Evolutionary conservation across 371 early-diverging fungal genomes (phyloP), one percentile per base, ranked within the genome.

Genomic region (Massospora cicadina): DNA sequence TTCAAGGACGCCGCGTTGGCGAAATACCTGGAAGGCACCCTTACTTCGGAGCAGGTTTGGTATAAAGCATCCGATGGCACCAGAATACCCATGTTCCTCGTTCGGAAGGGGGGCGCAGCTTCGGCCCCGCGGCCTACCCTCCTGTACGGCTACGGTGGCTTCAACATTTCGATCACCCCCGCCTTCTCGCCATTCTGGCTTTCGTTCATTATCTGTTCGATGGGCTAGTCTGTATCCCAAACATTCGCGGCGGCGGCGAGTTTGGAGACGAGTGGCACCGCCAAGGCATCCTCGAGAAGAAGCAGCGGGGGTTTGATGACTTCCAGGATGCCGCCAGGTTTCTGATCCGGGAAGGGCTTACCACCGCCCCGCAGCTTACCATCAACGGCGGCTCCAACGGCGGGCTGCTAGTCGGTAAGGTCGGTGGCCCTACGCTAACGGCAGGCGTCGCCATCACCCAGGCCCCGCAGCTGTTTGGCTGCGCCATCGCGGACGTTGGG

Each of bases 341-440:
- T 60, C 63, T 79, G 33, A 43, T 43, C 43, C 68, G 67, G 31
- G 67, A 72, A n/a, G 71, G 74, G 23, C 75, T 72, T 65, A 76
- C 79, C 1, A 23, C 60, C 33, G 53, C 75, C 7, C 73, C 76
- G 32, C 67, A 67, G n/a, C 64, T 84, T 27, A 75, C 79, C 27
- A 86, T 85, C 65, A 81, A 85, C 57, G 85, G 85, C 66, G 88
- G 79, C 0, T 84, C 84, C n/a, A 84, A 86, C 68, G 86, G 83
- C 58, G 88, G 88, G 63, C 64, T 81, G 58, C 64, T 79, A 25
- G 81, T 82, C 28, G 71, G 66, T 33, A 67, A 64, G 5, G 75
- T 70, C 56, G 23, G 62, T 54, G 77, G 75, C 56, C 66, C 74
- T 67, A 73, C 73, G 0, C 17, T 5, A 43, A 5, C 5, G 5